These are phyloP conservation scores for Dactylellina haptotyla DNA, from an alignment of 2,329 filamentous ascomycete species.

Conservation along the genomic window DNA sequence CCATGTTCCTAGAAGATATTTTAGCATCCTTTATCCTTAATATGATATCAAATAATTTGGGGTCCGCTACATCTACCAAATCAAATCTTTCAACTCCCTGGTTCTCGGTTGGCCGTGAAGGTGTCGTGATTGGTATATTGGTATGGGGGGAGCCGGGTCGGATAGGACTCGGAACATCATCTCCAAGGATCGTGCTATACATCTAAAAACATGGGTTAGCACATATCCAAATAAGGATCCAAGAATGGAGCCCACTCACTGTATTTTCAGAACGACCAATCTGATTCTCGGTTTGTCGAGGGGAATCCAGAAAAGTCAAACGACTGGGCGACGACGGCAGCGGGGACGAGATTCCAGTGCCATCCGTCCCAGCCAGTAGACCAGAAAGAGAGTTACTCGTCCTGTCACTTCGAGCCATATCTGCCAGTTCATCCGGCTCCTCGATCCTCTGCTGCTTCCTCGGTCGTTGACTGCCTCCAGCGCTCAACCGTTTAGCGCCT, in stretches of 20 bases:
- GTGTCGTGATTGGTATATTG: background rate
- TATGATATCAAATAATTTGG: background rate
- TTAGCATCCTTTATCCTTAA: background rate
- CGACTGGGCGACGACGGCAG: background rate
- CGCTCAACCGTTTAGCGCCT: slow-evolving; percentile 39
- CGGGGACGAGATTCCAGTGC: background rate
- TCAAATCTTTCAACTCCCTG: slow-evolving; percentile 14
- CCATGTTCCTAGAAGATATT: slow-evolving; percentile 31
- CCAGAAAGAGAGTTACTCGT: background rate
- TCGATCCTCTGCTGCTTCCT: slow-evolving; percentile 40
- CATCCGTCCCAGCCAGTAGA: background rate
- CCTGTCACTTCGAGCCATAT: background rate
- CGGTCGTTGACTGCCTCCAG: slow-evolving; percentile 27
- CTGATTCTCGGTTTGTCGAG: background rate
- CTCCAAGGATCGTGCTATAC: background rate
- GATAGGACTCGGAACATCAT: background rate
- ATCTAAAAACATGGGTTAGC: background rate
- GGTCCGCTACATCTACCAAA: slow-evolving; percentile 33
- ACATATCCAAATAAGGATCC: background rate
- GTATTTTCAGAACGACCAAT: background rate
- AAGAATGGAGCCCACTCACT: background rate
- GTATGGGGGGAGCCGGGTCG: background rate
- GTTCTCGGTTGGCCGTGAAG: background rate
- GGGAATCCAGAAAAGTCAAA: background rate
- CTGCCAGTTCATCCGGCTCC: slow-evolving; percentile 6